phyloP scores from a whole-genome alignment of 345 rosid species.

The Nephelium lappaceum region DNA sequence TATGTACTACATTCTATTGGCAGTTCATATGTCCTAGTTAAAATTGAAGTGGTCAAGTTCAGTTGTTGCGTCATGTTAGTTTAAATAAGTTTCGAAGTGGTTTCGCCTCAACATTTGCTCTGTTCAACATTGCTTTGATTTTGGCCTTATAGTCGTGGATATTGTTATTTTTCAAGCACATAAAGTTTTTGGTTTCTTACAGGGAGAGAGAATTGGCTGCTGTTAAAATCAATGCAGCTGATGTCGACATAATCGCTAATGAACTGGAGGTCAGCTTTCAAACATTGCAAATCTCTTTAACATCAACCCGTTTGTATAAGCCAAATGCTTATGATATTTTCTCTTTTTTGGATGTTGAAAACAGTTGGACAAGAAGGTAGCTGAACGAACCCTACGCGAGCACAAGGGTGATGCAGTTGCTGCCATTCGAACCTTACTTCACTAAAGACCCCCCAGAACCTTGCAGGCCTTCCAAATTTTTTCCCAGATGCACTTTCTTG shows the following conservation, averaged over 20 bases:
- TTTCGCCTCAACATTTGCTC: not conserved
- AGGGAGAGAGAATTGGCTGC: constrained; percentile 97
- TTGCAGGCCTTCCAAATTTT: not conserved
- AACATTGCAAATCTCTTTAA: not conserved
- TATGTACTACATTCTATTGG: not conserved
- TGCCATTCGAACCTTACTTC: constrained; percentile 82
- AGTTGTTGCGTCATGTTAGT: not conserved
- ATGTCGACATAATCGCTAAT: constrained; percentile 83
- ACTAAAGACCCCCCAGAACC: constrained; percentile 15
- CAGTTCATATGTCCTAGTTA: not conserved
- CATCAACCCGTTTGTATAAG: not conserved
- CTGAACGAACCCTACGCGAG: constrained; percentile 91
- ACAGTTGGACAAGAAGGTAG: constrained; percentile 87
- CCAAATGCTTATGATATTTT: constrained; percentile 18
- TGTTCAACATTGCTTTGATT: not conserved
- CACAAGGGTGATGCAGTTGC: constrained; percentile 97
- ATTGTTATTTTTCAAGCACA: not conserved
- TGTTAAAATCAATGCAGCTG: constrained; percentile 92
- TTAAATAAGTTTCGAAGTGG: not conserved
- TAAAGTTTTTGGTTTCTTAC: constrained; percentile 11
- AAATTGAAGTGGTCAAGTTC: not conserved
- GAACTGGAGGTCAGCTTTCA: constrained; percentile 78
- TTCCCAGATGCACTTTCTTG: not conserved
- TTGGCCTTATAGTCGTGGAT: not conserved
- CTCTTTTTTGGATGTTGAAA: constrained; percentile 13